These are phyloP conservation scores for Tulasnella sp. DNA, from an alignment of 768 basidiomycete genomes.

Conservation along the genomic window DNA sequence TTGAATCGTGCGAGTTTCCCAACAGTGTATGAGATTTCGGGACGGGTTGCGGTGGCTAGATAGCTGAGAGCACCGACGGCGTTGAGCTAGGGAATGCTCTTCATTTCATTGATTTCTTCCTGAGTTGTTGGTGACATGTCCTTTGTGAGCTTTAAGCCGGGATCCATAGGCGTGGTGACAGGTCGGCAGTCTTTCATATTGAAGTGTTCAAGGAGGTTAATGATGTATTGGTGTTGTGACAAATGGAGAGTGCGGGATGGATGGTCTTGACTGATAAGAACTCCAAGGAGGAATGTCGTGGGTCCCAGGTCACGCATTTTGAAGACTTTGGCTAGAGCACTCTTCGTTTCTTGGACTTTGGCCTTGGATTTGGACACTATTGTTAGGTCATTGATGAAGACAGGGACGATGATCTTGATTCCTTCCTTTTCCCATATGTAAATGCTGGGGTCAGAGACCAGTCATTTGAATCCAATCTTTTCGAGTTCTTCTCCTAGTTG, in stretches of 20 bases:
- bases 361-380: background rate
- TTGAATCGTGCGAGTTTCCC: no score
- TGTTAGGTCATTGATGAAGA: conserved; percentile 31
- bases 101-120: conserved; percentile 9
- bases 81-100: no score
- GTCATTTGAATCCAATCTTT: background rate
- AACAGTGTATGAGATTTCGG: no score
- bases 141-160: conserved; percentile 33
- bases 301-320: background rate
- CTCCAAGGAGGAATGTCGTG: conserved; percentile 28
- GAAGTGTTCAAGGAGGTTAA: conserved; percentile 27
- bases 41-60: no score
- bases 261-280: conserved; percentile 29
- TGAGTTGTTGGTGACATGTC: conserved; percentile 33
- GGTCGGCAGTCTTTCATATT: conserved; percentile 19
- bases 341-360: conserved; percentile 26
- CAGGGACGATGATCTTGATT: background rate
- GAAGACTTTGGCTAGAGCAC: background rate
- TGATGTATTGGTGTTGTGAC: no score
- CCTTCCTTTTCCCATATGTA: background rate
- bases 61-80: no score
- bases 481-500: background rate
- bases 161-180: conserved; percentile 30
- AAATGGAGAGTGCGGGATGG: background rate
- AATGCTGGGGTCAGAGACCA: background rate